These are phyloP conservation scores for Ganoderma resinaceum DNA, from an alignment of 1,284 basidiomycete genomes.

Conservation along the genomic window DNA sequence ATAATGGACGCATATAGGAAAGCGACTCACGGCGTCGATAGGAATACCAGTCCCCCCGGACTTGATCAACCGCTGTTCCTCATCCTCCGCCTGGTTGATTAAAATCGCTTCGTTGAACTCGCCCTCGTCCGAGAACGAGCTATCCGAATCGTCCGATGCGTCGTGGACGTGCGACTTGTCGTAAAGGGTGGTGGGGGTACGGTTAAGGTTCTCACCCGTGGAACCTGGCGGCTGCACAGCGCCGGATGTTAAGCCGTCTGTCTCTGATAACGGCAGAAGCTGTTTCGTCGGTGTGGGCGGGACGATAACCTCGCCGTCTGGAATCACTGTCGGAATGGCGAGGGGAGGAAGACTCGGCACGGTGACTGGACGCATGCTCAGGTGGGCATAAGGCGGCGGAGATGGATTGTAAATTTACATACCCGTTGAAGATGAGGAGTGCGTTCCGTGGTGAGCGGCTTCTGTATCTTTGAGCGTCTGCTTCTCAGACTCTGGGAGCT, in stretches of 20 bases:
- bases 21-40: constrained; percentile 71
- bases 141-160: constrained; percentile 51
- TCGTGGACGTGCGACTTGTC: constrained; percentile 43
- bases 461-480: constrained; percentile 33
- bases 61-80: constrained; percentile 81
- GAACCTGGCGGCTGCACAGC: constrained; percentile 78
- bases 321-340: constrained; percentile 18
- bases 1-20: not conserved
- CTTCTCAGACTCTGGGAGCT: constrained; percentile 40
- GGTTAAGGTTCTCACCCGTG: constrained; percentile 54
- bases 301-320: constrained; percentile 49
- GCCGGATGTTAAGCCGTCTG: constrained; percentile 65
- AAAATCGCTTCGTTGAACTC: constrained; percentile 52
- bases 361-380: constrained; percentile 13
- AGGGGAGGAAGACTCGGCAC: constrained; percentile 22
- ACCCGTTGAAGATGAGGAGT: constrained; percentile 35
- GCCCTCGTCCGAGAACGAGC: constrained; percentile 52
- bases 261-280: constrained; percentile 54
- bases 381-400: not conserved
- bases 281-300: constrained; percentile 60
- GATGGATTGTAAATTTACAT: constrained; percentile 10
- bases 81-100: constrained; percentile 73
- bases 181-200: constrained; percentile 36
- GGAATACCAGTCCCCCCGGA: constrained; percentile 87
- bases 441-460: constrained; percentile 31